phyloP scores from a whole-genome alignment of 768 basidiomycete species.

The Termitomyces sp. region DNA sequence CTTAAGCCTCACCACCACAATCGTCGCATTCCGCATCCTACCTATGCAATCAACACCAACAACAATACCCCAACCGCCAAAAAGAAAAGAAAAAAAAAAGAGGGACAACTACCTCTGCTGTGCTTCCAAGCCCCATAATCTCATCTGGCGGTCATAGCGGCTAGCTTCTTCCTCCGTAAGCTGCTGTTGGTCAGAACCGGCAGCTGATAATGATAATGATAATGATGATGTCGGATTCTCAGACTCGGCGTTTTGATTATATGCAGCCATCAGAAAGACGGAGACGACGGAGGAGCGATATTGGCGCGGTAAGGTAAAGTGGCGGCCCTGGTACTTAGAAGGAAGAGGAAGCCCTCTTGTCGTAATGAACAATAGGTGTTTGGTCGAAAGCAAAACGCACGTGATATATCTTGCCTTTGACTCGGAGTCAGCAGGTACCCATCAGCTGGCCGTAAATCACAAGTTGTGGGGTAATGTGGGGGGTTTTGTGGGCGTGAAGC shows the following conservation, averaged over 20 bases:
- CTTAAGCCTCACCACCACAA: constrained; percentile 74
- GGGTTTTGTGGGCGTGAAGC: not conserved
- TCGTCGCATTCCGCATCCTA: constrained; percentile 93
- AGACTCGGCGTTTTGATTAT: constrained; percentile 8
- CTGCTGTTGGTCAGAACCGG: constrained; percentile 3
- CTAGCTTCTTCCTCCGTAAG: constrained; percentile 71
- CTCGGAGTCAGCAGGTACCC: too few species aligned
- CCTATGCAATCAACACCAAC: constrained; percentile 19
- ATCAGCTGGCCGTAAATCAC: too few species aligned
- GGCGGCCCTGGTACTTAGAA: not conserved
- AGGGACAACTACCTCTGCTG: constrained; percentile 65
- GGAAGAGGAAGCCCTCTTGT: not conserved
- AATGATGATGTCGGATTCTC: not conserved
- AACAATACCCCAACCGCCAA: not conserved
- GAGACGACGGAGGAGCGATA: not conserved
- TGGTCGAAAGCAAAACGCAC: not conserved
- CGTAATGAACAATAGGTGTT: not conserved
- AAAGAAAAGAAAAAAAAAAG: too few species aligned
- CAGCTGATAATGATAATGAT: not conserved
- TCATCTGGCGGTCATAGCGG: constrained; percentile 95
- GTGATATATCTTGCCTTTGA: not conserved
- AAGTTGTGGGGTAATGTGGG: not conserved
- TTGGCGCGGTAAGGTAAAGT: not conserved
- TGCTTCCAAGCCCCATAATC: constrained; percentile 97
- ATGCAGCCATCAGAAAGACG: constrained; percentile 7